Evolutionary conservation across 148 eudicot species (phyloP).

Genomic region (Arctostaphylos glauca): DNA sequence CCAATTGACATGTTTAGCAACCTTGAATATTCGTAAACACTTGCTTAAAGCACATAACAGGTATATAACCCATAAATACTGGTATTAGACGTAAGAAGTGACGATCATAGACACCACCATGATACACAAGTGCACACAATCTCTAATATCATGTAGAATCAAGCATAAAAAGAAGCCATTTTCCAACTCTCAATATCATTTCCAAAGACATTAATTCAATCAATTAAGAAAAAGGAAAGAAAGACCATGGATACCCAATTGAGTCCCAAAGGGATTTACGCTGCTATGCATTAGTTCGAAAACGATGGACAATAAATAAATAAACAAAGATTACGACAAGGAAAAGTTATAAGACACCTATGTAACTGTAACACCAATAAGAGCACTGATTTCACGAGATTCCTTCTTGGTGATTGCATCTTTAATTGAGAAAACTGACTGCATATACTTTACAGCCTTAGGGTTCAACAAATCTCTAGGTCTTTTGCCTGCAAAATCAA

Average conservation of each 20-base stretch:
- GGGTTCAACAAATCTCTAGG: conserved; percentile 87
- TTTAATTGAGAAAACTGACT: conserved; percentile 73
- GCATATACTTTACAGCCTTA: conserved; percentile 76
- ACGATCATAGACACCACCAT: conserved; percentile 8
- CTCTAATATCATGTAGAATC: background rate
- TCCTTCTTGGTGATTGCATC: conserved; percentile 87
- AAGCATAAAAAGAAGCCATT: background rate
- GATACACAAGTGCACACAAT: conserved; percentile 11
- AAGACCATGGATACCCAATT: background rate
- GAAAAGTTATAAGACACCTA: conserved; percentile 50
- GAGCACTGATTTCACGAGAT: conserved; percentile 81
- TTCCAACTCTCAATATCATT: background rate
- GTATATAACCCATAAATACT: background rate
- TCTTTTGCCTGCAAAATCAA: conserved; percentile 64
- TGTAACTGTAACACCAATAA: conserved; percentile 81
- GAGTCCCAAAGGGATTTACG: background rate
- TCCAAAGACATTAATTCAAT: background rate
- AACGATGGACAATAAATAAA: background rate
- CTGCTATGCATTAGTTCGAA: background rate
- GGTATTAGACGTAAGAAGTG: background rate
- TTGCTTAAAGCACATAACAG: background rate
- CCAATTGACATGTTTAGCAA: background rate
- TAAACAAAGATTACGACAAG: background rate
- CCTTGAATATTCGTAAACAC: background rate
- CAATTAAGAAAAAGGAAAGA: background rate